Conservation (phyloP, 495 filamentous ascomycete species). For the Trichoderma erinaceum region DNA sequence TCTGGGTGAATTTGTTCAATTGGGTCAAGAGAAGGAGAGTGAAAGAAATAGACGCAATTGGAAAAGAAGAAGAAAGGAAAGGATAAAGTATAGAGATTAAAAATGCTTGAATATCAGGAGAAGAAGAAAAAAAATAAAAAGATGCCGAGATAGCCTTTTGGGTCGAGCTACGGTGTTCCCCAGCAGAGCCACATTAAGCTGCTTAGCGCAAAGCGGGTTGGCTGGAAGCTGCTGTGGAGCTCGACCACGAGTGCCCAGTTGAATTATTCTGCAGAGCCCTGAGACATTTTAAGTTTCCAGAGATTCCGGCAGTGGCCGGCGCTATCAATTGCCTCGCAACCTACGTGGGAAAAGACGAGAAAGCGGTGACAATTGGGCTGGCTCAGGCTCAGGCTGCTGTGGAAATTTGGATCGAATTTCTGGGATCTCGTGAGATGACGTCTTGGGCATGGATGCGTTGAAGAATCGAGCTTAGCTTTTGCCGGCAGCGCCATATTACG, state of each 20-base stretch:
- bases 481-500: no score
- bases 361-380: no score
- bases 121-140: background rate
- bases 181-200: constrained; percentile 9
- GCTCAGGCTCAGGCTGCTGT: no score
- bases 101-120: background rate
- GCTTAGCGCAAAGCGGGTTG: constrained; percentile 4
- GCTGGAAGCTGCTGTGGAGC: constrained; percentile 3
- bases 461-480: no score
- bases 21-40: background rate
- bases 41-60: background rate
- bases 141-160: background rate
- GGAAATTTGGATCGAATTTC: no score
- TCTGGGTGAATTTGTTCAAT: background rate
- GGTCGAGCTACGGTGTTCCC: constrained; percentile 10
- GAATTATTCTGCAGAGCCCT: background rate
- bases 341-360: no score
- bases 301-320: background rate
- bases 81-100: background rate
- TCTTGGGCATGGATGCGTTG: no score
- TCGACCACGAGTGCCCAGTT: background rate
- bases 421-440: no score
- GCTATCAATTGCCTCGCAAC: no score
- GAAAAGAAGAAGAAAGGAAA: background rate
- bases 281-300: constrained; percentile 12